These are phyloP conservation scores for Neurospora tetraspora DNA, from an alignment of 495 filamentous ascomycete genomes.

Conservation along the genomic window DNA sequence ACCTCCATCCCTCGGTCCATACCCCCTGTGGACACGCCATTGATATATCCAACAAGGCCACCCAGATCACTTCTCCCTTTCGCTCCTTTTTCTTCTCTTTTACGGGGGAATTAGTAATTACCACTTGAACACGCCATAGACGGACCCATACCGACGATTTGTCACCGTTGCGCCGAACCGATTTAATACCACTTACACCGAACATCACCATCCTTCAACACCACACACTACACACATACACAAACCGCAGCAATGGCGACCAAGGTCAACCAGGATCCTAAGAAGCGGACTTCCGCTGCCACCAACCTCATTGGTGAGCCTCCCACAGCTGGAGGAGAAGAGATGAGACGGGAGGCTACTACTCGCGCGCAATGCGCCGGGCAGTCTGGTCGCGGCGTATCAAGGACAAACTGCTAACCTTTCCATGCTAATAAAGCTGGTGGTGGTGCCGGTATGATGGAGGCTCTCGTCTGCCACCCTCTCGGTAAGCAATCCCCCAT, in stretches of 20 bases:
- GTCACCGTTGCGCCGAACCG: not conserved
- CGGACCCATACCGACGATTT: not conserved
- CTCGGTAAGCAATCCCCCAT: constrained; percentile 53
- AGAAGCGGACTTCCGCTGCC: constrained; percentile 73
- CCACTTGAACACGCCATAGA: not conserved
- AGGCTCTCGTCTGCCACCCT: constrained; percentile 93
- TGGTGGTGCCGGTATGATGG: constrained; percentile 98
- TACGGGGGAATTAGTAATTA: not conserved
- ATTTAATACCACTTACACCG: not conserved
- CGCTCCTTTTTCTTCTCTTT: not conserved
- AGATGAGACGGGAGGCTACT: not conserved
- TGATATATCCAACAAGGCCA: not conserved
- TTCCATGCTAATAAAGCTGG: constrained; percentile 51
- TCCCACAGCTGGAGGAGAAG: not conserved
- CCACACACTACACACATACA: constrained; percentile 1
- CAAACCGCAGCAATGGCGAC: constrained; percentile 25
- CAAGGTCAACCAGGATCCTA: constrained; percentile 52
- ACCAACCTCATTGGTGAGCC: constrained; percentile 85
- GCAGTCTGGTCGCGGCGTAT: constrained; percentile 1
- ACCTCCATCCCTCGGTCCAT: not conserved
- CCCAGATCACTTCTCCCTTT: not conserved
- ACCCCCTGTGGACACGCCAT: not conserved
- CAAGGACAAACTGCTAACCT: constrained; percentile 10
- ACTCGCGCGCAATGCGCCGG: not conserved
- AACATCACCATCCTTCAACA: not conserved